A percentile compares a stretch with the other conserved stretches of the same genome.
Evolutionary conservation across 2,329 filamentous ascomycete genomes (phyloP).

Genomic region (Clathrospora elynae): DNA sequence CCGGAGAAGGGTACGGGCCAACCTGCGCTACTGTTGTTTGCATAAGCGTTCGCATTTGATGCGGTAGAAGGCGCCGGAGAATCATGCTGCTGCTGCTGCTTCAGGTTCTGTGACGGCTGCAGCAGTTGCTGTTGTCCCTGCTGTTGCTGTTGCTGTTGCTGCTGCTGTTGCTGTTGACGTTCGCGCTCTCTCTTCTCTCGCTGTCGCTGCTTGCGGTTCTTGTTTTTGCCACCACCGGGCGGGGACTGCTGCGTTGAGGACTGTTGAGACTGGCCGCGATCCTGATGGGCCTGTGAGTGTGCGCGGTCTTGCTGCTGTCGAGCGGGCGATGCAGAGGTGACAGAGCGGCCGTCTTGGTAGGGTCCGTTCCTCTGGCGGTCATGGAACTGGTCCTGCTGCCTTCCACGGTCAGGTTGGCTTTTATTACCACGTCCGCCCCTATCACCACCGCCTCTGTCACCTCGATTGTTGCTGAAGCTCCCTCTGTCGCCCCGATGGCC

Average conservation of each 20-base stretch:
- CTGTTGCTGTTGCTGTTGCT: slow-evolving; percentile 20
- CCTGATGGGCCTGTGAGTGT: slow-evolving; percentile 15
- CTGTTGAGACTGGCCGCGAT: slow-evolving; percentile 24
- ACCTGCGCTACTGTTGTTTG: slow-evolving; percentile 26
- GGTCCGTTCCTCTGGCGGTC: slow-evolving; percentile 22
- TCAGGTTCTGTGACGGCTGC: slow-evolving; percentile 17
- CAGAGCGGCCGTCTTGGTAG: slow-evolving; percentile 31
- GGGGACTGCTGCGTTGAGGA: slow-evolving; percentile 27
- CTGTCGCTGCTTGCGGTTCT: slow-evolving; percentile 38
- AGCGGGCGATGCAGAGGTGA: slow-evolving; percentile 25
- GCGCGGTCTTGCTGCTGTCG: slow-evolving; percentile 36
- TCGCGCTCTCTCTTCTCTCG: slow-evolving; percentile 38
- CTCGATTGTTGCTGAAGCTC: slow-evolving; percentile 36
- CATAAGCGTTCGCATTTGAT: slow-evolving; percentile 27
- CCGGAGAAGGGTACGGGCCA: slow-evolving; percentile 29
- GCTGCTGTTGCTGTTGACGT: slow-evolving; percentile 25
- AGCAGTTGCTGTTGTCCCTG: slow-evolving; percentile 15
- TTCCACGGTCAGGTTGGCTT: slow-evolving; percentile 32
- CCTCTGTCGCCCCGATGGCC: slow-evolving; percentile 29
- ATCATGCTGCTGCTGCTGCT: slow-evolving; percentile 20
- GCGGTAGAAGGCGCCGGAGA: slow-evolving; percentile 26
- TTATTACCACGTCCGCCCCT: slow-evolving; percentile 35
- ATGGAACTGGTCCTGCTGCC: slow-evolving; percentile 27
- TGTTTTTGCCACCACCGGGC: slow-evolving; percentile 34
- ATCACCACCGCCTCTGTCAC: slow-evolving; percentile 22